A percentile compares a stretch with the other conserved stretches of the same genome.
Evolutionary conservation across 306 rosid species (phyloP).

Genomic region (Citrullus amarus): DNA sequence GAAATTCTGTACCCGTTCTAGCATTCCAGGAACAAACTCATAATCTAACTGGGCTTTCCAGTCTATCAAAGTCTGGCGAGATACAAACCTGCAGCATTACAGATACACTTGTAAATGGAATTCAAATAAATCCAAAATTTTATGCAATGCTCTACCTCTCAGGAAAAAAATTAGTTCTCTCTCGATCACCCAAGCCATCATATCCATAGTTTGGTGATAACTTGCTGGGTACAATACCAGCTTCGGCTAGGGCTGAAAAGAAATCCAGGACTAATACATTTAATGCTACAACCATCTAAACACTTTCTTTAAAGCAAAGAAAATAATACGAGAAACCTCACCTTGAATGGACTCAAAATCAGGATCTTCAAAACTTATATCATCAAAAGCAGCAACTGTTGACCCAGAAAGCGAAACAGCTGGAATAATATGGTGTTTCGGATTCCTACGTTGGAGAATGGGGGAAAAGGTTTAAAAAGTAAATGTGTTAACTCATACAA

Average conservation of each 20-base stretch:
- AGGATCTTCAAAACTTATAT: slow-evolving; percentile 37
- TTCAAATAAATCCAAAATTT: slow-evolving; percentile 1
- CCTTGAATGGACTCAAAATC: slow-evolving; percentile 77
- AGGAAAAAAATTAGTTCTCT: slow-evolving; percentile 34
- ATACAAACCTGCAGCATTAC: slow-evolving; percentile 45
- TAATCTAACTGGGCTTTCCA: slow-evolving; percentile 90
- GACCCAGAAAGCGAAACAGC: slow-evolving; percentile 50
- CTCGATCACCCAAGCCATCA: slow-evolving; percentile 24
- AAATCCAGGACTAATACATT: slow-evolving; percentile 17
- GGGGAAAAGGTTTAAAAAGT: background rate
- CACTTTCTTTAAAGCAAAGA: background rate
- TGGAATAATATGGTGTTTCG: slow-evolving; percentile 47
- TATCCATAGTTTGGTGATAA: slow-evolving; percentile 28
- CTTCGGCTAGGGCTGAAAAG: slow-evolving; percentile 69
- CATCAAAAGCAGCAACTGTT: slow-evolving; percentile 55
- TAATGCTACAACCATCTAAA: background rate
- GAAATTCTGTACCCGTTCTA: slow-evolving; percentile 51
- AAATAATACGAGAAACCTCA: slow-evolving; percentile 17
- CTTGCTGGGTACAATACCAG: slow-evolving; percentile 78
- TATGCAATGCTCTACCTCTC: slow-evolving; percentile 38
- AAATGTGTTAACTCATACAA: background rate
- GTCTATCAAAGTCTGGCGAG: slow-evolving; percentile 74
- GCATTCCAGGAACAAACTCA: slow-evolving; percentile 29
- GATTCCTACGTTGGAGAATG: slow-evolving; percentile 41
- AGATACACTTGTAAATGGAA: slow-evolving; percentile 15